Evolutionary conservation across 805 yeast genomes (phyloP), one percentile per base, ranked within the genome.

Genomic region (Zygoascus tannicola): DNA sequence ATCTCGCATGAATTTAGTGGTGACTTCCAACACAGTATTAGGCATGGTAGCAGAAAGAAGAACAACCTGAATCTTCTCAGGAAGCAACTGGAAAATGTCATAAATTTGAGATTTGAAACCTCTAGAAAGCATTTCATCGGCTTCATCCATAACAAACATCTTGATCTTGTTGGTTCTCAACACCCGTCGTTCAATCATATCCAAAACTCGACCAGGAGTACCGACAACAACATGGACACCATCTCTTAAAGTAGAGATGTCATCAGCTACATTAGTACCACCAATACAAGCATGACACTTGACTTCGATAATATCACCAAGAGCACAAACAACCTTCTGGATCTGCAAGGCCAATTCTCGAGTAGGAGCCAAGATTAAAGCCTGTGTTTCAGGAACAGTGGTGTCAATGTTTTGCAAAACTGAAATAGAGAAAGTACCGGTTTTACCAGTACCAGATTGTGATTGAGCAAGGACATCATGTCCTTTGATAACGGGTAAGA

Each of bases 401-500:
- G 80, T 70, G 56, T 90, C 95, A 44, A 92, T 75, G 51, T 77
- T 84, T 67, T 92, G 94, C 52, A 92, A 70, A 73, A 87, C 84
- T 21, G 95, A 90, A 54, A 92, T 90, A 51, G 97, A 76, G 73
- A 92, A 92, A 39, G 98, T 92, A 52, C 97, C 98, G 22, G 98
- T 92, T 71, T 92, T 92, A 69, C 98, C 98, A 40, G 98, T 92
- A 68, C 98, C 98, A 32, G 96, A 86, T 70, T 92, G 98, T 47
- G 98, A 97, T 71, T 92, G 98, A 49, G 98, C 98, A 51, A 92
- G 78, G 44, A 88, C 94, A 67, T 92, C 98, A 66, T 87, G 80
- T 45, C 96, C 96, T 60, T 80, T 81, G 57, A 87, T 82, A 66
- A 92, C 88, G 65, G 94, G 98, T 68, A 83, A 71, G 56, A 92